Percentiles rank a stretch among this genome's conserved stretches.
Conservation (phyloP, 345 rosid genomes). For the Erodium maritimum region DNA sequence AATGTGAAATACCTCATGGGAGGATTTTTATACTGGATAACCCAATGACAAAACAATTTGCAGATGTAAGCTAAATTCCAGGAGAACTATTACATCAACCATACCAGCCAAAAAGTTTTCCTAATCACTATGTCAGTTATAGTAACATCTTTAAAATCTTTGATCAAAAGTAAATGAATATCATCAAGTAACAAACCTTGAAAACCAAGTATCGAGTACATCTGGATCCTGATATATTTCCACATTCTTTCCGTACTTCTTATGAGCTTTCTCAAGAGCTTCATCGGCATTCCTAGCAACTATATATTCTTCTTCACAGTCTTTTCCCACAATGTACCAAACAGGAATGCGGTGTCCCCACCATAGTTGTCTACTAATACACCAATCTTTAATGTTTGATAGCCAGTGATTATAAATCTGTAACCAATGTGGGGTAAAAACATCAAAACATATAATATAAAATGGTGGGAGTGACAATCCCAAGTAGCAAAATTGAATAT, state of each 20-base stretch:
- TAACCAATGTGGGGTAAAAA: conserved; percentile 7
- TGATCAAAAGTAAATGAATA: not conserved
- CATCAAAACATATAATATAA: not conserved
- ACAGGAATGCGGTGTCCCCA: conserved; percentile 99
- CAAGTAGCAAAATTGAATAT: not conserved
- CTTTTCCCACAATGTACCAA: conserved; percentile 88
- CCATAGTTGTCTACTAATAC: conserved; percentile 97
- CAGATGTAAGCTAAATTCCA: too few relatives aligned
- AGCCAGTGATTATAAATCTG: conserved; percentile 96
- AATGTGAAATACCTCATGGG: too few relatives aligned
- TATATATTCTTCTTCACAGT: conserved; percentile 72
- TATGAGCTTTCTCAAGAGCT: conserved; percentile 66
- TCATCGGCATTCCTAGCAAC: conserved; percentile 71
- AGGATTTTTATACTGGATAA: too few relatives aligned
- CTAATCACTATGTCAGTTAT: too few relatives aligned
- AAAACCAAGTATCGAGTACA: conserved; percentile 99
- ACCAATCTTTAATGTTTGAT: conserved; percentile 97
- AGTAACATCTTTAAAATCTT: not conserved
- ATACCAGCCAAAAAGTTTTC: too few relatives aligned
- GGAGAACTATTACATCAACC: too few relatives aligned
- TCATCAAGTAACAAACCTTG: conserved; percentile 47
- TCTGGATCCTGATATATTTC: conserved; percentile 94
- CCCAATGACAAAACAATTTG: too few relatives aligned
- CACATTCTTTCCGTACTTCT: conserved; percentile 67
- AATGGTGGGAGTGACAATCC: not conserved